Base-by-base conservation (phyloP, 2,329 filamentous ascomycete genomes). In the Calonectria crousiana region DNA sequence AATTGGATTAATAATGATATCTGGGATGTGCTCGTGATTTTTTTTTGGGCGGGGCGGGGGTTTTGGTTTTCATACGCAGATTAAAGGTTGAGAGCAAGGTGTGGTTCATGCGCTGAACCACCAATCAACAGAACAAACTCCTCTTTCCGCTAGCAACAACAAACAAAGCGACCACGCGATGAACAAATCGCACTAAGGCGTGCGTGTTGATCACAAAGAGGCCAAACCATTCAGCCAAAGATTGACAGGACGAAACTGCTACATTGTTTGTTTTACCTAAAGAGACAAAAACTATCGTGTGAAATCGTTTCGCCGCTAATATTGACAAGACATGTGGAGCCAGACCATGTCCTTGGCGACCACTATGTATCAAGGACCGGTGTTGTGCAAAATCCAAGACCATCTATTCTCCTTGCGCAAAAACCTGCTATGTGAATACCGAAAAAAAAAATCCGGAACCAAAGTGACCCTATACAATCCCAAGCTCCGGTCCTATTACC, bases 321-420 rank as follows among this genome's bases (percentile, higher is more conserved):
- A 11, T 38, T 28, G 56, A 28, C 23, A 18, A 10, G 23, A 9
- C 36, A 20, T 62, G 34, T 41, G 13, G 13, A 41, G 34, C 23
- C 16, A 20, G 30, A 26, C n/a, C 53, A 16, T 38, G 16, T 16
- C 6, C 6, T 28, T 16, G 56, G 36, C 23, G 16, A 41, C 26
- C 34, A 28, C 20, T 14, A 34, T 26, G 32, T n/a, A 36, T 28
- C 32, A 23, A 16, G 18, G 56, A 62, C 13, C n/a, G 26, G 36
- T 62, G 34, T 62, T 52, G 58, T 56, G 28, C 23, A 30, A 72
- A 73, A 67, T 49, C 28, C 66, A 66, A 64, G 23, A 32, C 65
- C 66, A 69, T 69, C 66, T 69, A 73, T 69, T 69, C 58, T 58
- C 71, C 49, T 49, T 28, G 32, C 58, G 26, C n/a, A 23, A 72